Base-by-base conservation (phyloP, 202 grass and related monocot species). In the Carex arenaria region DNA sequence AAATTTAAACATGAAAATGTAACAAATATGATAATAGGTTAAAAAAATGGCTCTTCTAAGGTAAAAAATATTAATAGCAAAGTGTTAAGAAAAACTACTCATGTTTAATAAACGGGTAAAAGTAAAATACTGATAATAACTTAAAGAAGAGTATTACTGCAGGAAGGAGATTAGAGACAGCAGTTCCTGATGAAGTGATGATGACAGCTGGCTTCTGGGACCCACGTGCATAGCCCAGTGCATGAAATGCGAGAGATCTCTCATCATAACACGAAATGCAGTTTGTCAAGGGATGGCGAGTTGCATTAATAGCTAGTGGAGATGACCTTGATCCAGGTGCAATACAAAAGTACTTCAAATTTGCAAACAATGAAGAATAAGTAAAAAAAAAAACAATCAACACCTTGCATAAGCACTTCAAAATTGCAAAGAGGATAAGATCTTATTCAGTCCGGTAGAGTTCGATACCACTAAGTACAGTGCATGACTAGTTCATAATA, bases 211-310 rank as follows among this genome's bases (percentile, higher is more conserved):
- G 89, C 77, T 85, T 91, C 14, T 86, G 84, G 84, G 89, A 91
- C 78, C 89, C 92, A 83, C 89, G 92, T 53, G 86, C 95, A 87
- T 95, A 98, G 61, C 95, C 95, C 85, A 98, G 74, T 85, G 95
- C 95, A 89, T 98, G 87, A 91, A 98, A 98, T 91, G 90, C 95
- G 82, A 98, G 95, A 86, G 95, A 98, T 26, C 92, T 91, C 72
- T 98, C 95, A 85, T 98, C 95, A 79, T 91, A 98, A 90, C 92
- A 98, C 55, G 95, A 98, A 87, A 95, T 89, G 85, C 95, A 98
- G 80, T 85, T 95, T 89, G 92, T 88, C 63, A 83, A 87, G 67
- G 90, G 85, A 91, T 98, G 95, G 72, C 70, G 56, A 83, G 86
- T 88, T 80, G 95, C 92, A 87, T 88, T 87, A 83, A 95, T 88